These are phyloP conservation scores for Closterium sp. DNA, from an alignment of 139 green algal species.

Conservation along the genomic window DNA sequence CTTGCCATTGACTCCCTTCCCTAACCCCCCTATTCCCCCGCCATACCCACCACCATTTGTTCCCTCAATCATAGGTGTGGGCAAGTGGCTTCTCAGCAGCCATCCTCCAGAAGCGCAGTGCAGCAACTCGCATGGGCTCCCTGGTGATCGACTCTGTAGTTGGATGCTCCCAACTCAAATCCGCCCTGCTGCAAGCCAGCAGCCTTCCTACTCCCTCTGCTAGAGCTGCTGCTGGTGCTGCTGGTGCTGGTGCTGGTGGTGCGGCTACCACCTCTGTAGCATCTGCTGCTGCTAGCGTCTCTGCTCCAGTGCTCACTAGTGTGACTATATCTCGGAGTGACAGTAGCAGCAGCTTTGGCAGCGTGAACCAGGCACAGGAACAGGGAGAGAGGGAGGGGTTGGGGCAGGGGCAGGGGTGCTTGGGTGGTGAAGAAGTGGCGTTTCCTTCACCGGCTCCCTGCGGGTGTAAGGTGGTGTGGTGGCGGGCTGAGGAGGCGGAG, in stretches of 20 bases:
- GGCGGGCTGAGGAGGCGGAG: not conserved
- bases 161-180: not conserved
- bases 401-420: not conserved
- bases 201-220: not conserved
- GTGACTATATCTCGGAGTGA: not conserved
- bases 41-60: not conserved
- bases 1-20: not conserved
- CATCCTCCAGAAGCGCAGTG: slow-evolving; percentile 37
- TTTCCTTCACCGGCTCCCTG: not conserved
- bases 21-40: too few species aligned
- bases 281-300: not conserved
- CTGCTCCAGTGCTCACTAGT: not conserved
- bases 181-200: not conserved
- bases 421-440: not conserved
- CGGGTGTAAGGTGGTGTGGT: not conserved
- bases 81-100: slow-evolving; percentile 44
- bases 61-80: slow-evolving; percentile 2
- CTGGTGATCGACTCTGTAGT: not conserved
- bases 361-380: not conserved
- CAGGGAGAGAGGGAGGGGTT: too few species aligned
- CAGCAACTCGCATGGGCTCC: not conserved
- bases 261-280: not conserved
- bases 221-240: not conserved
- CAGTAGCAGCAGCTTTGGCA: not conserved
- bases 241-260: not conserved